Evolutionary conservation across 352 stramenopile genomes (phyloP), one percentile per base, ranked within the genome.

Genomic region (Globisporangium canariense): DNA sequence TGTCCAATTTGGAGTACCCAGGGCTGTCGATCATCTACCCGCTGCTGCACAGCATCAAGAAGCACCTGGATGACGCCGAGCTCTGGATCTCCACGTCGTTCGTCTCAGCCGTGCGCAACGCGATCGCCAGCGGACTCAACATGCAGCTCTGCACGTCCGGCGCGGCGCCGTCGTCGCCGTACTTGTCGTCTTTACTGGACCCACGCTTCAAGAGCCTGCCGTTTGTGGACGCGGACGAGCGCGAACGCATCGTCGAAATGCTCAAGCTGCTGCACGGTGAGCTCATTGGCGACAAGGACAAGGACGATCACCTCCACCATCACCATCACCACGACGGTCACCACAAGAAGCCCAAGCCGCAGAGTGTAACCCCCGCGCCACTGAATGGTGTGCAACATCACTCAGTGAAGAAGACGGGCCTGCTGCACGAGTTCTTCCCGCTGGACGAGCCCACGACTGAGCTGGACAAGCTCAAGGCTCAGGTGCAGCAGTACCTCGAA

Each of bases 401-500:
- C 32, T 76, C 45, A 11, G 49, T 49, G 5, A 76, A 75, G 62
- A 76, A 73, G 43, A 62, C 69, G 11, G 69, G 69, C 5, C 68
- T 90, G 20, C 56, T 90, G 18, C 67, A 88, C 47, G 73, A 86
- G 40, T 90, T 90, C 36, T 90, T 89, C 63, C 79, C 79, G 2
- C 56, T 89, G 11, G 69, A 86, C 2, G 81, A 89, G 20, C 68
- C 79, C 0, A 67, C 68, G 11, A 89, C 59, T 2, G 80, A 91
- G 47, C 40, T 83, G 4, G 80, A 88, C 18, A 87, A 83, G 50
- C 61, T 89, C n/a, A 79, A 88, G 41, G 50, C 72, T 5, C 80
- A 91, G 46, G 77, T 90, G 34, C 78, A 89, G 64, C 78, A 87
- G 28, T 93, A 91, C 53, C 60, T 94, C 32, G 81, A 90, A 54